Evolutionary conservation across 2,329 filamentous ascomycete species (phyloP).

Genomic region (Fusarium burgessii): DNA sequence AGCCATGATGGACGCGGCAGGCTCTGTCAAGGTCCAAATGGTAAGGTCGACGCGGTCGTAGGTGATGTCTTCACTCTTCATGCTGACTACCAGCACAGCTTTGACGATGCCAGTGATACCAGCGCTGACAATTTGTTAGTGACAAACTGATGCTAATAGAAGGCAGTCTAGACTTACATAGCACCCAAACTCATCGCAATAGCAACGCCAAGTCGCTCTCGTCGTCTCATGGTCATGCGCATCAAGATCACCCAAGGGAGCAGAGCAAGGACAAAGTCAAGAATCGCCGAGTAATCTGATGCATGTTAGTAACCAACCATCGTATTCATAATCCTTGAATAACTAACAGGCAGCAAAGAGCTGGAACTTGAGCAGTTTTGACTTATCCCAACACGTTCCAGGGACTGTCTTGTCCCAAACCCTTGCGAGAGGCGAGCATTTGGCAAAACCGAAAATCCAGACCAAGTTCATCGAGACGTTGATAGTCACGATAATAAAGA

Average conservation of each 20-base stretch:
- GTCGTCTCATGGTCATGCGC: constrained; percentile 48
- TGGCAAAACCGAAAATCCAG: constrained; percentile 51
- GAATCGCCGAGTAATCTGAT: constrained; percentile 50
- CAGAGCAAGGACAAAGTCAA: constrained; percentile 51
- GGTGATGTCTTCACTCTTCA: constrained; percentile 51
- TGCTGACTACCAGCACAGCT: constrained; percentile 47
- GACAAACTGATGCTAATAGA: accelerated
- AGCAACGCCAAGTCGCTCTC: constrained; percentile 51
- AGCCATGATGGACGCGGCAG: constrained; percentile 53
- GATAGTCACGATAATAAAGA: constrained; percentile 51
- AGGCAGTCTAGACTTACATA: constrained; percentile 40
- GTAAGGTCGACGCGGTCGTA: constrained; percentile 52
- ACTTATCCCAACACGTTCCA: constrained; percentile 49
- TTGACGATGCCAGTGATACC: constrained; percentile 52
- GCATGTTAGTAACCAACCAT: neutral
- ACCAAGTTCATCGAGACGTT: constrained; percentile 52
- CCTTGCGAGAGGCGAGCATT: constrained; percentile 48
- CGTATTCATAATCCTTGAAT: accelerated
- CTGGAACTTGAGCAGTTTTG: constrained; percentile 45
- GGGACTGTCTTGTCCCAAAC: constrained; percentile 44
- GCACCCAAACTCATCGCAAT: constrained; percentile 53
- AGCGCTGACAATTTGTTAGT: constrained; percentile 43
- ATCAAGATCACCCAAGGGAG: constrained; percentile 53
- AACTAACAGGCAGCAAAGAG: constrained; percentile 50
- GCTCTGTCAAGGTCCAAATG: constrained; percentile 53